These are phyloP conservation scores for Pleurotus pulmonarius DNA, from an alignment of 768 basidiomycete species.

Conservation along the genomic window DNA sequence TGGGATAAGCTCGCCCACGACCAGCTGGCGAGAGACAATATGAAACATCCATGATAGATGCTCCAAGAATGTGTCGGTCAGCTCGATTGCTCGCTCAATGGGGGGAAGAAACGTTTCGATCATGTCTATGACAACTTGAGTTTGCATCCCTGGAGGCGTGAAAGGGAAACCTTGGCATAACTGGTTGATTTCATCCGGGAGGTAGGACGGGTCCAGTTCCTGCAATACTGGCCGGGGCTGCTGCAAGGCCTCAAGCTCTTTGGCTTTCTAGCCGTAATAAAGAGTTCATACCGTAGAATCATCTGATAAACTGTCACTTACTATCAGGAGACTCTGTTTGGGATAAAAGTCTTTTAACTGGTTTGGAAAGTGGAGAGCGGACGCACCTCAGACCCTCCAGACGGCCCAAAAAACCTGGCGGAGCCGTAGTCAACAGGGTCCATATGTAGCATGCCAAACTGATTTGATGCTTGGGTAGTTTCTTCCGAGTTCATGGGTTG, in stretches of 20 bases:
- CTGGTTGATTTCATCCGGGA: conserved; percentile 38
- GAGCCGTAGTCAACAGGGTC: conserved; percentile 30
- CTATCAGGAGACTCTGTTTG: conserved; percentile 38
- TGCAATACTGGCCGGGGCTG: conserved; percentile 19
- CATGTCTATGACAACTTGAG: conserved; percentile 28
- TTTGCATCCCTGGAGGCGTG: conserved; percentile 31
- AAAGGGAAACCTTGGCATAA: conserved; percentile 45
- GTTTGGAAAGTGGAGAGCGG: conserved; percentile 8
- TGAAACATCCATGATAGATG: conserved; percentile 49
- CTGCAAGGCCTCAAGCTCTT: conserved; percentile 18
- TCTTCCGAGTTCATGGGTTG: conserved; percentile 24
- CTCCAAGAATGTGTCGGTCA: conserved; percentile 46
- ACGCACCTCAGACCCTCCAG: conserved; percentile 46
- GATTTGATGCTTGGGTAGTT: conserved; percentile 25
- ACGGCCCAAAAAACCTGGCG: conserved; percentile 42
- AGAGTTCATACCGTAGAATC: background rate
- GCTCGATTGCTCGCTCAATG: conserved; percentile 32
- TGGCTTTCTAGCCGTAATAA: conserved; percentile 17
- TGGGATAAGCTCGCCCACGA: conserved; percentile 43
- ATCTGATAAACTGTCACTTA: conserved; percentile 19
- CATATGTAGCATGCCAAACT: conserved; percentile 42
- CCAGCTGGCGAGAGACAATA: conserved; percentile 41
- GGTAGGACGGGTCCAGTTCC: conserved; percentile 40
- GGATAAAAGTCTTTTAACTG: background rate
- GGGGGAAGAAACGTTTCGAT: conserved; percentile 46